Evolutionary conservation across 257 asterid species (phyloP).

Genomic region (Solanum etuberosum): DNA sequence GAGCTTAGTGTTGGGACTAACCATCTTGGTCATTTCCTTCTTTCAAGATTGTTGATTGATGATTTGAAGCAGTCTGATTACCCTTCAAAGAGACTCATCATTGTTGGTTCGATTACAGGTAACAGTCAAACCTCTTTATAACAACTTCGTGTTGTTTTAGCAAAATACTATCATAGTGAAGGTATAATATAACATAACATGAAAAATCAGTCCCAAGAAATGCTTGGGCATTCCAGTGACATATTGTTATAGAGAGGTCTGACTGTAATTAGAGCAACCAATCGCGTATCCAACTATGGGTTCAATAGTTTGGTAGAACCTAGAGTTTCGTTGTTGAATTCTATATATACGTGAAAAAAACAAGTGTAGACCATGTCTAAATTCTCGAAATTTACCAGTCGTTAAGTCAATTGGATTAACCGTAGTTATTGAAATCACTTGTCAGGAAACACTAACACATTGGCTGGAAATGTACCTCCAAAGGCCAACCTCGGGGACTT

Average conservation of each 20-base stretch:
- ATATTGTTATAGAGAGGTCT: background rate
- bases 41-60: constrained; percentile 69
- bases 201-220: background rate
- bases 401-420: background rate
- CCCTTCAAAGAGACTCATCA: constrained; percentile 73
- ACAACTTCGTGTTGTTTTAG: background rate
- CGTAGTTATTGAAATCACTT: background rate
- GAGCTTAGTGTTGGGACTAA: constrained; percentile 91
- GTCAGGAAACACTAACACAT: constrained; percentile 80
- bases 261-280: background rate
- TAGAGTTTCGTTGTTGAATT: background rate
- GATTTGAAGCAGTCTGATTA: constrained; percentile 69
- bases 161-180: rapidly evolving
- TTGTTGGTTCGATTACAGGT: constrained; percentile 95
- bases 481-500: constrained; percentile 89
- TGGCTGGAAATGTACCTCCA: constrained; percentile 96
- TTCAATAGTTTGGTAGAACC: background rate
- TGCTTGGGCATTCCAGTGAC: background rate
- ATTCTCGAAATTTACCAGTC: background rate
- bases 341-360: background rate
- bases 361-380: background rate
- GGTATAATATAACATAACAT: background rate
- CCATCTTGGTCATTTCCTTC: constrained; percentile 84
- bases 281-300: background rate
- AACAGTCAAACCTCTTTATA: background rate